phyloP scores from a whole-genome alignment of 2,329 filamentous ascomycete species.

The Microcyclosporella mali region DNA sequence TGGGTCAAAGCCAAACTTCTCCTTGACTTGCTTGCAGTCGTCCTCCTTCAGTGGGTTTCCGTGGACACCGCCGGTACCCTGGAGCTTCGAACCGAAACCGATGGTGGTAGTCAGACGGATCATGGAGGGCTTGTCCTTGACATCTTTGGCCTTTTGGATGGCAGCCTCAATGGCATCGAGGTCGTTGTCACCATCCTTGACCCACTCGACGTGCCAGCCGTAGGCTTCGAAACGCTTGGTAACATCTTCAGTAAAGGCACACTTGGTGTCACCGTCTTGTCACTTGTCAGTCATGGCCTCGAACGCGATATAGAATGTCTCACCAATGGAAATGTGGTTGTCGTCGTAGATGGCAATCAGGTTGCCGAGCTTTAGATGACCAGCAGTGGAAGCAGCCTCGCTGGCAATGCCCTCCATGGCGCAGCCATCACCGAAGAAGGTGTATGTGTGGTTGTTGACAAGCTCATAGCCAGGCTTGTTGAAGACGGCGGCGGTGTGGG shows the following conservation, averaged over 20 bases:
- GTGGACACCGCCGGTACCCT: constrained; percentile 94
- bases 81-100: constrained; percentile 85
- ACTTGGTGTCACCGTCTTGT: constrained; percentile 86
- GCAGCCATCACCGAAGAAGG: constrained; percentile 96
- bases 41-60: constrained; percentile 92
- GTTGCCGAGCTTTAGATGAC: constrained; percentile 96
- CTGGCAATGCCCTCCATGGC: constrained; percentile 96
- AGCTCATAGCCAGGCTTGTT: constrained; percentile 94
- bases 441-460: constrained; percentile 94
- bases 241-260: constrained; percentile 95
- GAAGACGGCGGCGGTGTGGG: constrained; percentile 82
- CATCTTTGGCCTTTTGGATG: constrained; percentile 74
- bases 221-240: constrained; percentile 91
- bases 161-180: constrained; percentile 81
- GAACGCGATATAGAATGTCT: constrained; percentile 22
- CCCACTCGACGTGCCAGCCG: constrained; percentile 85
- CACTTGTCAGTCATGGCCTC: neutral
- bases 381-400: constrained; percentile 86
- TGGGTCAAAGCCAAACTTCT: constrained; percentile 93
- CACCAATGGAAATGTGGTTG: constrained; percentile 87
- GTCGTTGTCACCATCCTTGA: constrained; percentile 84
- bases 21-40: constrained; percentile 88
- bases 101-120: constrained; percentile 98
- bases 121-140: constrained; percentile 93
- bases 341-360: constrained; percentile 96